A percentile compares a stretch with the other conserved stretches of the same genome.
Conservation (phyloP, 805 yeast species). For the Kuraishia borneana region DNA sequence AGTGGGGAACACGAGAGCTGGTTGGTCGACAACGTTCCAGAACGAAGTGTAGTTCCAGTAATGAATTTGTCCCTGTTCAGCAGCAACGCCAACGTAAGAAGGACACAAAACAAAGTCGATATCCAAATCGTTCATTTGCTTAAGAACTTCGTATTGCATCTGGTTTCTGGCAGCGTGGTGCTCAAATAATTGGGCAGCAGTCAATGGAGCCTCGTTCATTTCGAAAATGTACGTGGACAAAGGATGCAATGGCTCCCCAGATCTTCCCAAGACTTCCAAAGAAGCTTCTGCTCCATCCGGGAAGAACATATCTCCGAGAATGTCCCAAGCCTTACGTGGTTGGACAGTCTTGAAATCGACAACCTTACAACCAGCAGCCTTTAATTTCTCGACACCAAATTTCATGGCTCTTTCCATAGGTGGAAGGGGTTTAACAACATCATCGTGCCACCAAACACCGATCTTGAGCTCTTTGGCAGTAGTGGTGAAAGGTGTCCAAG, state of each 20-base stretch:
- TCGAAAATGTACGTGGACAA: conserved; percentile 59
- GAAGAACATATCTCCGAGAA: conserved; percentile 40
- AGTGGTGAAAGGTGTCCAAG: conserved; percentile 25
- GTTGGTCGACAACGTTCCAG: conserved; percentile 58
- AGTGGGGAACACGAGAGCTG: conserved; percentile 50
- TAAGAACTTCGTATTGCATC: conserved; percentile 44
- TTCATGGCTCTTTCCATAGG: conserved; percentile 39
- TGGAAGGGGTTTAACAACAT: conserved; percentile 45
- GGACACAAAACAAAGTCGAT: conserved; percentile 63
- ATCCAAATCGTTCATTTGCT: conserved; percentile 37
- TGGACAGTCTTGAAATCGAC: conserved; percentile 41
- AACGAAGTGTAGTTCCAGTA: conserved; percentile 68
- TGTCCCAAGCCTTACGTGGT: conserved; percentile 32
- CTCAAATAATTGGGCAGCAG: conserved; percentile 41
- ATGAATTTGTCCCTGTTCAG: conserved; percentile 38
- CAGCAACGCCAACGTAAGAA: conserved; percentile 61
- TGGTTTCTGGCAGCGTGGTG: conserved; percentile 44
- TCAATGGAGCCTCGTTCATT: conserved; percentile 35
- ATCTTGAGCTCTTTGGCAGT: conserved; percentile 28
- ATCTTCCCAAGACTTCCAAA: conserved; percentile 34
- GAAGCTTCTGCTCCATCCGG: conserved; percentile 61
- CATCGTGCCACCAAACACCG: conserved; percentile 43
- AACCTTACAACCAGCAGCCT: conserved; percentile 41
- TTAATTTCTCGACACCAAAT: conserved; percentile 35
- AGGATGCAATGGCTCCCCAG: conserved; percentile 62